Base-by-base conservation (phyloP, 495 filamentous ascomycete genomes). In the Cenococcum geophilum region DNA sequence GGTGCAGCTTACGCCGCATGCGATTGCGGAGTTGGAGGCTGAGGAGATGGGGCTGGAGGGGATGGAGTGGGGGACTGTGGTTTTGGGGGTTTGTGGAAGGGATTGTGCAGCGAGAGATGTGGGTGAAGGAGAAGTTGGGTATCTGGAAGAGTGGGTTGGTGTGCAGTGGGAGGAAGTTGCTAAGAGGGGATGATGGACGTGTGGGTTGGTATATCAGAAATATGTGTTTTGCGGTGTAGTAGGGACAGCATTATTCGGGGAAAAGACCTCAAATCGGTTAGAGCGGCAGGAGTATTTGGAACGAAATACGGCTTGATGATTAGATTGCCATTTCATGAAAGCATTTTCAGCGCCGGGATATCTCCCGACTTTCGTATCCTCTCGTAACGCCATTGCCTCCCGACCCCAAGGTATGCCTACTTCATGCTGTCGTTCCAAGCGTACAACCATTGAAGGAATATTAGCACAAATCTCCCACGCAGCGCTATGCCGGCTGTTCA, bases 41-140 rank as follows among this genome's bases (percentile, higher is more conserved):
- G 89, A 89, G 18, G 85, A 90, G 59, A 76, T 82, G 63, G 82
- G 83, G 12, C 70, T 96, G 56, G 90, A 92, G 42, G 93, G 95
- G 0, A 97, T 99, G 93, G 93, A 99, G 67, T 99, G 93, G 93
- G 95, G 95, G 0, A 96, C 89, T 14, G 79, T 99, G n/a, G 82
- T 97, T 48, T 72, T 97, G n/a, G 89, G 83, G 0, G 91, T 95
- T 21, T 99, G 93, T 73, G 75, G 73, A 47, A 76, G 71, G 67
- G 85, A 92, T 69, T 95, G 90, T 73, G 78, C 76, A 48, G 79
- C 82, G 0, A 70, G 75, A 56, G 75, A 77, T 16, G 70, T 74
- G 42, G 63, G 67, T 18, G 75, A 70, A 16, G 79, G 75, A 0
- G 72, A 75, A 36, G 77, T 80, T 21, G 88, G 83, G 0, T 97